Percentiles rank a stretch among this genome's conserved stretches.
Evolutionary conservation across 2,329 filamentous ascomycete species (phyloP).

Genomic region (Orbilia blumenaviensis): DNA sequence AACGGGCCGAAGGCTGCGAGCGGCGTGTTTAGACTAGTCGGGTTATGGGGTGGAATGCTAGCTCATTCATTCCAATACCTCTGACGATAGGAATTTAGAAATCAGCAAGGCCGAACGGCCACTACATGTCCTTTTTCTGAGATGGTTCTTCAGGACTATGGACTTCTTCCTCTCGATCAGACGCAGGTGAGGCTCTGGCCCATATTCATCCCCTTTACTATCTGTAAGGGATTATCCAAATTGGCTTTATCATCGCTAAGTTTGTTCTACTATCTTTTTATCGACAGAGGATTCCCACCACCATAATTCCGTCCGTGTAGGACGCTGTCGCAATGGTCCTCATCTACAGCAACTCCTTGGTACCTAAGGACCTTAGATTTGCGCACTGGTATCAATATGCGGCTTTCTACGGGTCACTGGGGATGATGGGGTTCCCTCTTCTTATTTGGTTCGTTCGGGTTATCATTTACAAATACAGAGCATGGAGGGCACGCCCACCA

Average conservation of each 20-base stretch:
- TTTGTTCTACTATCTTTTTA: not conserved
- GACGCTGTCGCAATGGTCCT: slow-evolving; percentile 46
- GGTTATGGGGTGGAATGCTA: slow-evolving; percentile 44
- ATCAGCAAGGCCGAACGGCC: slow-evolving; percentile 1
- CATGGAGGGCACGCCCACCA: slow-evolving; percentile 38
- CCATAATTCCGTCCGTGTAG: slow-evolving; percentile 20
- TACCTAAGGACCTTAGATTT: slow-evolving; percentile 37
- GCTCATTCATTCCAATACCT: slow-evolving; percentile 45
- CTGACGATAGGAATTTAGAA: slow-evolving; percentile 27
- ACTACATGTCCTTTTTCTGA: not conserved
- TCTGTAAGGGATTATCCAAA: not conserved
- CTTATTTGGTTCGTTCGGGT: slow-evolving; percentile 44
- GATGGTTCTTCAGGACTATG: not conserved
- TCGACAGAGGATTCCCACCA: slow-evolving; percentile 10
- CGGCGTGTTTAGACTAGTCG: slow-evolving; percentile 18
- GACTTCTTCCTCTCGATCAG: not conserved
- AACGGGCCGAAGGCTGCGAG: slow-evolving; percentile 27
- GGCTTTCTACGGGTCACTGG: slow-evolving; percentile 44
- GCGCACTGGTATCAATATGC: slow-evolving; percentile 42
- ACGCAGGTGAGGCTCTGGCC: slow-evolving; percentile 11
- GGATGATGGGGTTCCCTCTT: slow-evolving; percentile 38
- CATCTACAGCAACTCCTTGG: slow-evolving; percentile 39
- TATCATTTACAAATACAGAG: slow-evolving; percentile 38
- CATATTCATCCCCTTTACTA: not conserved
- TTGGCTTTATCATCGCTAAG: slow-evolving; percentile 9